Percentiles rank a stretch among this genome's conserved stretches.
These are phyloP conservation scores for Biscogniauxia sp. DNA, from an alignment of 2,329 filamentous ascomycete genomes.

Conservation along the genomic window DNA sequence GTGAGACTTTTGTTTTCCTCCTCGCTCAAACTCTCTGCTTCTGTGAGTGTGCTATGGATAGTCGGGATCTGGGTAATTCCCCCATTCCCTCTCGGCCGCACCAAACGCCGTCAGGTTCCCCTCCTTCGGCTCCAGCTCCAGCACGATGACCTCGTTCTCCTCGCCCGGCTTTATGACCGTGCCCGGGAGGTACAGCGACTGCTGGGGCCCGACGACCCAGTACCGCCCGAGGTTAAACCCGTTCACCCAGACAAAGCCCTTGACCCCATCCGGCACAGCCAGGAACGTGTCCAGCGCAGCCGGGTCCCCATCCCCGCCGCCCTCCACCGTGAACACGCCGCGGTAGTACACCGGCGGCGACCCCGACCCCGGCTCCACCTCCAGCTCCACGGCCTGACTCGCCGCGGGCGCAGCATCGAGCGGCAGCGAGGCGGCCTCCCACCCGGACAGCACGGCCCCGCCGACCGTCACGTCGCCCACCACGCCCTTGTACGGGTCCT, in stretches of 20 bases:
- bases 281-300: conserved; percentile 36
- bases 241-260: conserved; percentile 47
- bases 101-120: conserved; percentile 24
- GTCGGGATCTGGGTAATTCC: conserved; percentile 31
- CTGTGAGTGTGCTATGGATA: conserved; percentile 8
- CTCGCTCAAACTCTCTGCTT: too few relatives aligned
- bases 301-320: conserved; percentile 27
- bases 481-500: conserved; percentile 47
- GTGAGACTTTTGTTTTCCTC: neutral
- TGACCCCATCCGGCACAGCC: conserved; percentile 38
- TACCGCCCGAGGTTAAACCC: conserved; percentile 45
- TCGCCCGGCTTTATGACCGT: conserved; percentile 32
- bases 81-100: conserved; percentile 26
- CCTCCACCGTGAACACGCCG: conserved; percentile 30
- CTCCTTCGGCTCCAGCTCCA: conserved; percentile 41
- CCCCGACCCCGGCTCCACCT: conserved; percentile 1
- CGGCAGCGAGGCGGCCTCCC: conserved; percentile 40
- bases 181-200: conserved; percentile 45
- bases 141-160: conserved; percentile 40
- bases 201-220: conserved; percentile 47
- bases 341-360: conserved; percentile 30
- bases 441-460: conserved; percentile 31
- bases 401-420: conserved; percentile 28
- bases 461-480: conserved; percentile 42
- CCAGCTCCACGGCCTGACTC: neutral